Evolutionary conservation across 805 yeast species (phyloP).

Genomic region (Zygoascus bituminiphila): DNA sequence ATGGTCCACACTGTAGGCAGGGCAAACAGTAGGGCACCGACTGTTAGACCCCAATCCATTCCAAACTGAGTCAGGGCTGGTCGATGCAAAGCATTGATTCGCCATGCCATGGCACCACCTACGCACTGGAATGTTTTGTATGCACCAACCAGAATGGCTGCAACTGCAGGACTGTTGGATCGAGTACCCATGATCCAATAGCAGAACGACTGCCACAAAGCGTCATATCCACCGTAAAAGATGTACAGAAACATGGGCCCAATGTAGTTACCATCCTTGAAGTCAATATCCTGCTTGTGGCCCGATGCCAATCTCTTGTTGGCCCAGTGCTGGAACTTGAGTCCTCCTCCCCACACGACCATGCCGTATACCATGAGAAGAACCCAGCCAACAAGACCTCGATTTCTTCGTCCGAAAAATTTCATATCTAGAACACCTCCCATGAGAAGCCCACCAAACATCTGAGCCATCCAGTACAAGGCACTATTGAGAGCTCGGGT

Average conservation of each 20-base stretch:
- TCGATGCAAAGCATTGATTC: slow-evolving; percentile 38
- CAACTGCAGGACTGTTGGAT: slow-evolving; percentile 46
- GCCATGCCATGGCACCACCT: slow-evolving; percentile 57
- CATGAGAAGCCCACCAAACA: slow-evolving; percentile 45
- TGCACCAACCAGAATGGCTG: slow-evolving; percentile 49
- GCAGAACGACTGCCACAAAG: slow-evolving; percentile 48
- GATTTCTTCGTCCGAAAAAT: slow-evolving; percentile 32
- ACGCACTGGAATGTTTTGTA: slow-evolving; percentile 56
- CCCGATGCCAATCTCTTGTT: slow-evolving; percentile 8
- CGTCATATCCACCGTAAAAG: slow-evolving; percentile 52
- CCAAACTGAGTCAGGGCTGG: slow-evolving; percentile 39
- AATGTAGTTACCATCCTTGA: slow-evolving; percentile 36
- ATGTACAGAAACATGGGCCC: slow-evolving; percentile 58
- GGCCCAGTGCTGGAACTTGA: slow-evolving; percentile 35
- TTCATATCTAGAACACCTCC: slow-evolving; percentile 42
- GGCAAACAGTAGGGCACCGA: slow-evolving; percentile 41
- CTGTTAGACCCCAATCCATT: slow-evolving; percentile 44
- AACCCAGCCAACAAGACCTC: slow-evolving; percentile 41
- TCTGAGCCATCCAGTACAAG: slow-evolving; percentile 53
- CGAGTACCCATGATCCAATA: slow-evolving; percentile 53
- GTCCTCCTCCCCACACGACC: slow-evolving; percentile 56
- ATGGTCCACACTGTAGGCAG: slow-evolving; percentile 36
- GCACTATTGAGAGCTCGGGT: slow-evolving; percentile 54
- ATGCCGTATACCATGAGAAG: slow-evolving; percentile 34
- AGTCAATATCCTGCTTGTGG: slow-evolving; percentile 34